A percentile compares a stretch with the other conserved stretches of the same genome.
These are phyloP conservation scores for Millerozyma miso DNA, from an alignment of 805 yeast genomes.

Conservation along the genomic window DNA sequence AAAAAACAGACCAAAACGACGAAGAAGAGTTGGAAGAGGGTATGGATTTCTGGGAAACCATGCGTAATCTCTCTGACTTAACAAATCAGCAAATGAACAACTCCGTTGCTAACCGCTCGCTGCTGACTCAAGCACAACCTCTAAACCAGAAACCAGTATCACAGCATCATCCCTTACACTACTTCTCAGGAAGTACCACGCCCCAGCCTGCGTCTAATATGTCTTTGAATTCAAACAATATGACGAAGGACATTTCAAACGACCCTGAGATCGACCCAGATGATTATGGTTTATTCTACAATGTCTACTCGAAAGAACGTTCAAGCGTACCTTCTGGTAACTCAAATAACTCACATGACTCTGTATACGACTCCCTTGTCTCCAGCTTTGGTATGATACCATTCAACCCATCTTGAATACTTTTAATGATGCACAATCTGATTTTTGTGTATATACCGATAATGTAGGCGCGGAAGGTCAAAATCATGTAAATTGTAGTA, in stretches of 20 bases:
- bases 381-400: conserved; percentile 38
- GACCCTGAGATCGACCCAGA: conserved; percentile 24
- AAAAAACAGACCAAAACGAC: conserved; percentile 3
- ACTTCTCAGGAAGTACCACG: conserved; percentile 14
- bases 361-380: conserved; percentile 28
- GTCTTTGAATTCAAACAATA: background rate
- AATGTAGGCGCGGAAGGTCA: background rate
- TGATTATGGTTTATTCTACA: conserved; percentile 36
- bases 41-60: conserved; percentile 67
- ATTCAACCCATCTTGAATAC: conserved; percentile 35
- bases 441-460: background rate
- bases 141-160: conserved; percentile 39
- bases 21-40: conserved; percentile 54
- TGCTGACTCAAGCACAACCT: conserved; percentile 1
- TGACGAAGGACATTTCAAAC: background rate
- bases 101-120: conserved; percentile 2
- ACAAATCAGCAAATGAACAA: conserved; percentile 8
- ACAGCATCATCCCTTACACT: conserved; percentile 51
- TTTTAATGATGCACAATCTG: background rate
- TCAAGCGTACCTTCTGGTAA: conserved; percentile 14
- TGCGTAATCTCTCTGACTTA: conserved; percentile 48
- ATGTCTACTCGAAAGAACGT: conserved; percentile 32
- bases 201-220: conserved; percentile 11
- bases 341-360: conserved; percentile 8
- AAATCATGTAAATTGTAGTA: background rate